Evolutionary conservation across 768 basidiomycete genomes (phyloP).

Genomic region (Russula olivacea): DNA sequence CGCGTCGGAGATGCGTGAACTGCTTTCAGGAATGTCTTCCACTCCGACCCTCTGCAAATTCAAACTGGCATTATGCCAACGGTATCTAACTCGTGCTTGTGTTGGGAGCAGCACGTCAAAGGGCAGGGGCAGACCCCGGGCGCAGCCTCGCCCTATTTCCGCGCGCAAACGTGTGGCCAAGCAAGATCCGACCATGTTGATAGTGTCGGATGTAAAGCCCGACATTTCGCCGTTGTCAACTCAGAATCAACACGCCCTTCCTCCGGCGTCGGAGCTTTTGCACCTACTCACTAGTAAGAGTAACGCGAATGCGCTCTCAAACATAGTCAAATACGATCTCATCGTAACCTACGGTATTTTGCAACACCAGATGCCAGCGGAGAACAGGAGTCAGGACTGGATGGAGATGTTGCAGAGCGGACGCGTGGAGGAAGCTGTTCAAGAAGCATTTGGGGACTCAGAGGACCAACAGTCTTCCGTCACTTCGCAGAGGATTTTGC

Average conservation of each 20-base stretch:
- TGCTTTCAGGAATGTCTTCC: constrained; percentile 29
- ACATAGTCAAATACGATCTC: constrained; percentile 28
- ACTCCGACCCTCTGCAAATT: constrained; percentile 28
- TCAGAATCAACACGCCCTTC: constrained; percentile 13
- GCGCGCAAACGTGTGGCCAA: constrained; percentile 16
- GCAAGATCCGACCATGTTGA: neutral
- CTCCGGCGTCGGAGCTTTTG: constrained; percentile 23
- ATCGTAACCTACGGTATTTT: constrained; percentile 28
- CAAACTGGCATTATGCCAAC: constrained; percentile 31
- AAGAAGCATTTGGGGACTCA: constrained; percentile 15
- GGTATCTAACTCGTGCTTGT: constrained; percentile 23
- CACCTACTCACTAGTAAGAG: constrained; percentile 18
- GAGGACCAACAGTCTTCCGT: constrained; percentile 7
- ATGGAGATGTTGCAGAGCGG: constrained; percentile 21
- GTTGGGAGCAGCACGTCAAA: constrained; percentile 2
- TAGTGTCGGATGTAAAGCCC: neutral
- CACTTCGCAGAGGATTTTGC: constrained; percentile 6
- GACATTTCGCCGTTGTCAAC: neutral
- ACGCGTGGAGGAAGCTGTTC: constrained; percentile 16
- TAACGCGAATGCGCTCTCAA: constrained; percentile 1
- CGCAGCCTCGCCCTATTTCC: constrained; percentile 28
- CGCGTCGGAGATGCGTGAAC: constrained; percentile 21
- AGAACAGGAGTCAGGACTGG: constrained; percentile 21
- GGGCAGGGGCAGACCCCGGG: constrained; percentile 26
- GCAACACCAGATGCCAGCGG: constrained; percentile 22